Percentiles rank a stretch among this genome's conserved stretches.
These are phyloP conservation scores for Arabis alpina DNA, from an alignment of 345 rosid genomes.

Conservation along the genomic window DNA sequence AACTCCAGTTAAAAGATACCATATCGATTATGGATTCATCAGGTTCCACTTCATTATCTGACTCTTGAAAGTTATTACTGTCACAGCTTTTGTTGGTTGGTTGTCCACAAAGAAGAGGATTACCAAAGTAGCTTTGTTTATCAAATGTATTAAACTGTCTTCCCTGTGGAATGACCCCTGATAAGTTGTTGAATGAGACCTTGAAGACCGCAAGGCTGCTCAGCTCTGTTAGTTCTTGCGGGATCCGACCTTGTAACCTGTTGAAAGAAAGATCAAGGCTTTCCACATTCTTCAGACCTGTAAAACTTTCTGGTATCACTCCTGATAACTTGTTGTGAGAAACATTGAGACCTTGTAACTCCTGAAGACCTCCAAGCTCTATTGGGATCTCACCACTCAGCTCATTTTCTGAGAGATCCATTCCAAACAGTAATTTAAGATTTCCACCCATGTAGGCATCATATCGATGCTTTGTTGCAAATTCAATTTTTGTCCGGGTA, in stretches of 20 bases:
- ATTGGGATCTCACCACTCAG: too few species aligned
- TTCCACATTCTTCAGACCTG: too few species aligned
- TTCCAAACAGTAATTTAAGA: too few species aligned
- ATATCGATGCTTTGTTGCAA: conserved; percentile 17
- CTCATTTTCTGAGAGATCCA: too few species aligned
- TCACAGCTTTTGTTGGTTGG: neutral
- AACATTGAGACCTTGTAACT: too few species aligned
- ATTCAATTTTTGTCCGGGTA: neutral
- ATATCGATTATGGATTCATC: neutral
- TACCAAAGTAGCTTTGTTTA: neutral
- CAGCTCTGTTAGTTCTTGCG: neutral
- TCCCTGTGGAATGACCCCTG: conserved; percentile 15
- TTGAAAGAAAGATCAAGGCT: conserved; percentile 22
- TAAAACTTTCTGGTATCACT: too few species aligned
- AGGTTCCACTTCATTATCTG: neutral
- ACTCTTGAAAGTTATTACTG: neutral
- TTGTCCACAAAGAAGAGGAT: conserved; percentile 27
- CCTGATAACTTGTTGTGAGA: too few species aligned
- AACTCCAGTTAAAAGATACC: conserved; percentile 25
- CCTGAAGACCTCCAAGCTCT: too few species aligned
- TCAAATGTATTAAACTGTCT: conserved; percentile 23
- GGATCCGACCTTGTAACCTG: conserved; percentile 4
- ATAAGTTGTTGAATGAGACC: conserved; percentile 19
- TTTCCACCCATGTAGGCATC: conserved; percentile 11
- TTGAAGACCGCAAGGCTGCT: neutral